phyloP scores from a whole-genome alignment of 352 stramenopile genomes.

The Phytophthora multivora region DNA sequence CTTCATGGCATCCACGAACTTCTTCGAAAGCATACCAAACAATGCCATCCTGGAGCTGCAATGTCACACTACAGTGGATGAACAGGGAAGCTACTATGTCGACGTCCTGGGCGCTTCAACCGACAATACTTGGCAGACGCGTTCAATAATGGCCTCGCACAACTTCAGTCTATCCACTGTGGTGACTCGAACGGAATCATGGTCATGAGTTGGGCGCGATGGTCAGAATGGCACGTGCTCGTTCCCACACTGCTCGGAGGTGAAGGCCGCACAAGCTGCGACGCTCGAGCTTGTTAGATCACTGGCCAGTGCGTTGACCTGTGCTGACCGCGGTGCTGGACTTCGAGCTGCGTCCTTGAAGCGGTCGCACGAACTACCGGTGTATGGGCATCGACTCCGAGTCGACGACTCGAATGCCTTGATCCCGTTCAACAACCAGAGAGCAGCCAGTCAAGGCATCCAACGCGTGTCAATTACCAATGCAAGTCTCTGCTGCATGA shows the following conservation, averaged over 20 bases:
- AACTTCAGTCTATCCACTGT: too few species aligned
- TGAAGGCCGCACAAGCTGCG: not conserved
- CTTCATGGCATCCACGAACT: too few species aligned
- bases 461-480: slow-evolving; percentile 12
- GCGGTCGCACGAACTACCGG: slow-evolving; percentile 2
- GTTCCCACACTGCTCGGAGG: not conserved
- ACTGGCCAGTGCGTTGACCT: slow-evolving; percentile 11
- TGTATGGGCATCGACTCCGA: too few species aligned
- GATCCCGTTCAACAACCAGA: slow-evolving; percentile 4
- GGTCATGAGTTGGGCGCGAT: not conserved
- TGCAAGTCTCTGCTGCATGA: slow-evolving; percentile 1
- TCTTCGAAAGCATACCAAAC: too few species aligned
- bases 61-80: too few species aligned
- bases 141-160: too few species aligned
- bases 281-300: slow-evolving; percentile 3
- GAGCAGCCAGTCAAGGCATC: not conserved
- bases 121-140: too few species aligned
- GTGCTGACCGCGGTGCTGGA: not conserved
- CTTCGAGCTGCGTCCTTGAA: slow-evolving; percentile 12
- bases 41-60: too few species aligned
- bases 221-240: not conserved
- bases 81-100: too few species aligned
- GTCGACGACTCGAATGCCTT: slow-evolving; percentile 2
- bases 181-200: too few species aligned
- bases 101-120: too few species aligned